A percentile compares a stretch with the other conserved stretches of the same genome.
These are phyloP conservation scores for Lipomyces japonicus DNA, from an alignment of 805 yeast species.

Conservation along the genomic window DNA sequence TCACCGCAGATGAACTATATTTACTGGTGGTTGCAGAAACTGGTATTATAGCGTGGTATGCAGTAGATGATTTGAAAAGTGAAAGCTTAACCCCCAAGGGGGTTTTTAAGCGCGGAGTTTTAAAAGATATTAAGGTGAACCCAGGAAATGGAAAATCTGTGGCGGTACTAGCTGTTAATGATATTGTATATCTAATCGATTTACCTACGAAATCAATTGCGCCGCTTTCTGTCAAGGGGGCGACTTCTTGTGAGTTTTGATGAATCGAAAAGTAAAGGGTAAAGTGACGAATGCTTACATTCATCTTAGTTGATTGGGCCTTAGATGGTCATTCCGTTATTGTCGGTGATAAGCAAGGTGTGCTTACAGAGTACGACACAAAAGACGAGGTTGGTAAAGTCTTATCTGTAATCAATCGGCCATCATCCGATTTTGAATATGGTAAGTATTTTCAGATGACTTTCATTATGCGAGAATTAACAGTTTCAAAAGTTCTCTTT, in stretches of 20 bases:
- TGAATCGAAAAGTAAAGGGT: neutral
- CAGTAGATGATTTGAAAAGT: neutral
- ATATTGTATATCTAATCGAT: conserved; percentile 4
- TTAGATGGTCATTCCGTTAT: conserved; percentile 32
- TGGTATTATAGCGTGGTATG: conserved; percentile 20
- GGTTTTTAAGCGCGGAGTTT: neutral
- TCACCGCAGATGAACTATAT: conserved; percentile 32
- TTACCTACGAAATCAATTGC: neutral
- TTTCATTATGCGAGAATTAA: neutral
- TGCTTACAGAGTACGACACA: conserved; percentile 19
- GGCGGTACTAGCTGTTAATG: conserved; percentile 19
- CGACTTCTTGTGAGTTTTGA: conserved; percentile 7
- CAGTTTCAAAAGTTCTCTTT: neutral
- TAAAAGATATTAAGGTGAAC: conserved; percentile 2
- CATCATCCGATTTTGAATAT: conserved; percentile 14
- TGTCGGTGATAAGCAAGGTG: conserved; percentile 28
- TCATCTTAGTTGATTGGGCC: conserved; percentile 31
- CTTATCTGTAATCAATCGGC: conserved; percentile 9
- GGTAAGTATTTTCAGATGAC: conserved; percentile 7
- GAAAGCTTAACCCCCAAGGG: neutral
- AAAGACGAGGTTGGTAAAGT: conserved; percentile 24
- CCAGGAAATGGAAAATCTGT: conserved; percentile 22
- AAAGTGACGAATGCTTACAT: neutral
- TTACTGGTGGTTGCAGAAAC: conserved; percentile 18
- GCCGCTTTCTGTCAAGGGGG: neutral